Conservation (phyloP, 768 basidiomycete genomes). For the Leccinum disarticulatum region DNA sequence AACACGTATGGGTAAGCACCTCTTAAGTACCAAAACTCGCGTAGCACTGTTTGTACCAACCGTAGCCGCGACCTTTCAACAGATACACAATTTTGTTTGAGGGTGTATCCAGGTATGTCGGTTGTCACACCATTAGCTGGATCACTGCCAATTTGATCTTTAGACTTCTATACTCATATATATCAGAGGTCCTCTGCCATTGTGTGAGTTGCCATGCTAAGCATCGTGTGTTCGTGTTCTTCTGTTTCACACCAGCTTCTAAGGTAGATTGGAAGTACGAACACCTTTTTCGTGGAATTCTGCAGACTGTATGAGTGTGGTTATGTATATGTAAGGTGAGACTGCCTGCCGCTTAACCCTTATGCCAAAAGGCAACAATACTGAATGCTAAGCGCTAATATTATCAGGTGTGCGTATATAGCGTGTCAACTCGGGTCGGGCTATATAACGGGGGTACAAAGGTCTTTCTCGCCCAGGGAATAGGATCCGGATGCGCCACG, state of each 20-base stretch:
- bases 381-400: conserved; percentile 17
- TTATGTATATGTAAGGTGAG: conserved; percentile 21
- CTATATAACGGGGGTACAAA: conserved; percentile 16
- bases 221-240: neutral
- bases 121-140: neutral
- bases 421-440: no score
- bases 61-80: neutral
- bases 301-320: conserved; percentile 50
- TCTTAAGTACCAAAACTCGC: no score
- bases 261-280: conserved; percentile 49
- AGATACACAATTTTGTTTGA: conserved; percentile 41
- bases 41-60: no score
- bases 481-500: conserved; percentile 46
- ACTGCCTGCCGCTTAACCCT: no score
- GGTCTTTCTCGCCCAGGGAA: conserved; percentile 53
- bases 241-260: neutral
- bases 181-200: conserved; percentile 39
- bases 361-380: no score
- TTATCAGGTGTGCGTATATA: conserved; percentile 38
- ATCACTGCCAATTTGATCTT: neutral
- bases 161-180: conserved; percentile 43
- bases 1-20: conserved; percentile 35
- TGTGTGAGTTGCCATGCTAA: conserved; percentile 30
- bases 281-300: conserved; percentile 46
- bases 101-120: conserved; percentile 39